Evolutionary conservation across 345 rosid species (phyloP).

Genomic region (Salix viminalis): DNA sequence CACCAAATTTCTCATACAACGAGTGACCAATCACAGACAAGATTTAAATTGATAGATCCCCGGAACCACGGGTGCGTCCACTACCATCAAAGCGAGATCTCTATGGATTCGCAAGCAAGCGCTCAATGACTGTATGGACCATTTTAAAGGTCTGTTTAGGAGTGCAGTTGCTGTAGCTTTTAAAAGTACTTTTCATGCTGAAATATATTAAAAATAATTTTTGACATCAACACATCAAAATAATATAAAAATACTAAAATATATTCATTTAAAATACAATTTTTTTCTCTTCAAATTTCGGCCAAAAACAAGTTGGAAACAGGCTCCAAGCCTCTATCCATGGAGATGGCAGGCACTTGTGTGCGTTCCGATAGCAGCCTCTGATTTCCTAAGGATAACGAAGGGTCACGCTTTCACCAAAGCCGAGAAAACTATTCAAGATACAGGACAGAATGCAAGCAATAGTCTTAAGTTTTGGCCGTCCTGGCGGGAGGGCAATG

Average conservation of each 20-base stretch:
- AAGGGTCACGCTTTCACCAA: background rate
- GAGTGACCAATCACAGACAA: background rate
- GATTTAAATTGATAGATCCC: too few species aligned
- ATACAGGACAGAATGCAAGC: background rate
- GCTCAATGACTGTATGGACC: background rate
- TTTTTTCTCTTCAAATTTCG: too few species aligned
- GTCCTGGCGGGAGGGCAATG: background rate
- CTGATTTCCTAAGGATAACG: background rate
- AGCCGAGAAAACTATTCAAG: background rate
- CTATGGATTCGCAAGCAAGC: background rate
- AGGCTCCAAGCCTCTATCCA: background rate
- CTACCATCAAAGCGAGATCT: background rate
- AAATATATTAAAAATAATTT: too few species aligned
- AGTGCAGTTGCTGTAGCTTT: too few species aligned
- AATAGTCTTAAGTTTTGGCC: slow-evolving; percentile 4
- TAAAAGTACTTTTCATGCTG: too few species aligned
- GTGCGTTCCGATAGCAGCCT: background rate
- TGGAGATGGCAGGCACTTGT: background rate
- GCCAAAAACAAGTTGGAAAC: too few species aligned
- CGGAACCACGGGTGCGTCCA: background rate
- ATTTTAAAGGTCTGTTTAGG: too few species aligned
- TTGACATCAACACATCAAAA: too few species aligned
- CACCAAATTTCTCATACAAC: background rate
- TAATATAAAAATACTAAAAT: too few species aligned
- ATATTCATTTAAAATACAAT: too few species aligned